These are phyloP conservation scores for Epichloe glyceriae DNA, from an alignment of 2,329 filamentous ascomycete species.

Conservation along the genomic window DNA sequence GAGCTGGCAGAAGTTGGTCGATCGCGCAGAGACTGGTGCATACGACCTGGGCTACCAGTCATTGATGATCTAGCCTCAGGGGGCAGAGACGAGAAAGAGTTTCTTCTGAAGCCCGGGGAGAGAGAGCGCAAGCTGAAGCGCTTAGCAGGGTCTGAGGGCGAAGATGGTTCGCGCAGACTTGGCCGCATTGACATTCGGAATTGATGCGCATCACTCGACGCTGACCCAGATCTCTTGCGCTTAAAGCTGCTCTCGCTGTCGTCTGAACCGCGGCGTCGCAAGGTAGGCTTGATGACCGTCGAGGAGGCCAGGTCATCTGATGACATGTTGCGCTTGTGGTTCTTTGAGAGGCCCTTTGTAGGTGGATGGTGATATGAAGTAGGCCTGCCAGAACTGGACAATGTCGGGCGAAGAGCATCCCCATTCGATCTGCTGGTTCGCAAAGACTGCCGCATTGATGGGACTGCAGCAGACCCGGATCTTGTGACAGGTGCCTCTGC, in stretches of 20 bases:
- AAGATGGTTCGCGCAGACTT: slow-evolving; percentile 11
- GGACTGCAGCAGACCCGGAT: background rate
- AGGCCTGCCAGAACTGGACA: slow-evolving; percentile 12
- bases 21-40: slow-evolving; percentile 33
- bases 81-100: slow-evolving; percentile 25
- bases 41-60: slow-evolving; percentile 18
- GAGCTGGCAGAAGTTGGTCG: slow-evolving; percentile 21
- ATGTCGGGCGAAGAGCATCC: slow-evolving; percentile 3
- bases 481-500: background rate
- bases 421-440: slow-evolving; percentile 8
- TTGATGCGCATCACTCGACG: slow-evolving; percentile 31
- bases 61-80: slow-evolving; percentile 18
- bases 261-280: slow-evolving; percentile 45
- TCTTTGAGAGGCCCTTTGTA: slow-evolving; percentile 8
- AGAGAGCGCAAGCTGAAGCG: slow-evolving; percentile 57
- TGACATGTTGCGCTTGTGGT: slow-evolving; percentile 14
- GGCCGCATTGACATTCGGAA: slow-evolving; percentile 66
- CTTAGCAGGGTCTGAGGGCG: slow-evolving; percentile 29
- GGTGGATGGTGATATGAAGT: slow-evolving; percentile 17
- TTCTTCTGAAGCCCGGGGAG: slow-evolving; percentile 46
- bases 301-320: slow-evolving; percentile 12
- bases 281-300: slow-evolving; percentile 17
- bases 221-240: slow-evolving; percentile 38
- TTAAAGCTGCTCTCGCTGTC: slow-evolving; percentile 76
- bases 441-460: slow-evolving; percentile 14